These are phyloP conservation scores for Epichloe sylvatica DNA, from an alignment of 2,329 filamentous ascomycete genomes.

Conservation along the genomic window DNA sequence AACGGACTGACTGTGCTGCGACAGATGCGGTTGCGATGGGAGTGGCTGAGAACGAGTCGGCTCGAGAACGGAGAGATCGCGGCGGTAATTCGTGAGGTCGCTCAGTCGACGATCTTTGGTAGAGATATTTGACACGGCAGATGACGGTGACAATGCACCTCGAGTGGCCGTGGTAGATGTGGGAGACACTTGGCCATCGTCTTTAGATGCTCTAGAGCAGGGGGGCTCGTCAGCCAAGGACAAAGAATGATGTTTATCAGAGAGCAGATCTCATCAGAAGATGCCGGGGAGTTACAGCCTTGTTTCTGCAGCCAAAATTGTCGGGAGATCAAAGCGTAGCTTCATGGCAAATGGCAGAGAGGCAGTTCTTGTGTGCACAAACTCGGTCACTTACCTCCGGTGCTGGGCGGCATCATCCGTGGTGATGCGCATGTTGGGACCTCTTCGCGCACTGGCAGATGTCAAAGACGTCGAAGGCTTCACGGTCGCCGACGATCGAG, in stretches of 20 bases:
- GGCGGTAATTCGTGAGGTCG: slow-evolving; percentile 56
- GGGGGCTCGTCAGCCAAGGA: slow-evolving; percentile 1
- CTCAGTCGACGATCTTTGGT: slow-evolving; percentile 40
- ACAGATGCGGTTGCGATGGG: slow-evolving; percentile 38
- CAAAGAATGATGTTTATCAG: neutral
- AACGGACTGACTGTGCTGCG: slow-evolving; percentile 31
- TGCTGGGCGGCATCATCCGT: slow-evolving; percentile 30
- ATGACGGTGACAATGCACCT: slow-evolving; percentile 32
- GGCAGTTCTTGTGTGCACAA: neutral
- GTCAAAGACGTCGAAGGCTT: slow-evolving; percentile 29
- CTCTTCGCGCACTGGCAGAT: slow-evolving; percentile 13
- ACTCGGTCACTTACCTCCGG: slow-evolving; percentile 20
- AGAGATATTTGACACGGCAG: slow-evolving; percentile 25
- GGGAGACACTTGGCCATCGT: slow-evolving; percentile 36
- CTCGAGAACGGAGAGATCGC: slow-evolving; percentile 56
- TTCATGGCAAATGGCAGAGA: neutral
- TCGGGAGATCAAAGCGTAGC: neutral
- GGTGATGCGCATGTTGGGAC: slow-evolving; percentile 17
- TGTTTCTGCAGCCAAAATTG: neutral
- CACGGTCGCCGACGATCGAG: slow-evolving; percentile 51
- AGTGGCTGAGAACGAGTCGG: slow-evolving; percentile 38
- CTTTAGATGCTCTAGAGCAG: slow-evolving; percentile 13
- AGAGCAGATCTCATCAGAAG: neutral
- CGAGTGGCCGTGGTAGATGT: slow-evolving; percentile 30
- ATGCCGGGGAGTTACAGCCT: neutral